These are phyloP conservation scores for Amniculicola lignicola DNA, from an alignment of 495 filamentous ascomycete genomes.

Conservation along the genomic window DNA sequence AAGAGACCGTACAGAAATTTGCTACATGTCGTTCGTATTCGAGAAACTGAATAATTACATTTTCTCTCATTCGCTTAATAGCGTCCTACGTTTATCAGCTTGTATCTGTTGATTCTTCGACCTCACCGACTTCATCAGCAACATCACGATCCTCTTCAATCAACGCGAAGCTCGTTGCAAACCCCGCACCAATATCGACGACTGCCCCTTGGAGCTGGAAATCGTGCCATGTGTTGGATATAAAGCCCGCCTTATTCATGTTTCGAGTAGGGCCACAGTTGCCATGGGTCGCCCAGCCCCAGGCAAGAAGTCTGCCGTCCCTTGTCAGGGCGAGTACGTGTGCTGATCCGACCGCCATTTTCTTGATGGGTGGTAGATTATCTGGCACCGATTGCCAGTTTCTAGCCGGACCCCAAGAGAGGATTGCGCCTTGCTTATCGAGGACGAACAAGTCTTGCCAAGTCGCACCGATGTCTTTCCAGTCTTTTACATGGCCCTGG, in stretches of 20 bases:
- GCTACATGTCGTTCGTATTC: too few relatives aligned
- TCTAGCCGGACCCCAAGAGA: slow-evolving; percentile 76
- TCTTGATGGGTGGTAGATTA: slow-evolving; percentile 49
- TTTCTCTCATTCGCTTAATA: too few relatives aligned
- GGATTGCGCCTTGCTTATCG: slow-evolving; percentile 52
- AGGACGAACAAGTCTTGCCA: slow-evolving; percentile 81
- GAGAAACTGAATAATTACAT: too few relatives aligned
- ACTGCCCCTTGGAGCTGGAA: background rate
- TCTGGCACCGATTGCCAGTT: slow-evolving; percentile 72
- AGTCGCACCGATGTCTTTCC: slow-evolving; percentile 64
- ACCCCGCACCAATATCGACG: slow-evolving; percentile 6
- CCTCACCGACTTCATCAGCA: too few relatives aligned
- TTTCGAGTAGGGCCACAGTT: too few relatives aligned
- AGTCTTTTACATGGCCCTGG: slow-evolving; percentile 37
- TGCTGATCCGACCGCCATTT: slow-evolving; percentile 80
- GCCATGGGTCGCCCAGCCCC: slow-evolving; percentile 97
- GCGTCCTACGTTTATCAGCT: too few relatives aligned
- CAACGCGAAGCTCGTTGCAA: slow-evolving; percentile 8
- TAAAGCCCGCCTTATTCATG: too few relatives aligned
- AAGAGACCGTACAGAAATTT: too few relatives aligned
- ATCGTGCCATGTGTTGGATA: too few relatives aligned
- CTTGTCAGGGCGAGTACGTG: slow-evolving; percentile 67
- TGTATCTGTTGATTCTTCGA: too few relatives aligned
- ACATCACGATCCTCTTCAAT: background rate
- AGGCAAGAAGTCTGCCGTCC: slow-evolving; percentile 61